Conservation (phyloP, 148 eudicot species). For the Chenopodium quinoa region DNA sequence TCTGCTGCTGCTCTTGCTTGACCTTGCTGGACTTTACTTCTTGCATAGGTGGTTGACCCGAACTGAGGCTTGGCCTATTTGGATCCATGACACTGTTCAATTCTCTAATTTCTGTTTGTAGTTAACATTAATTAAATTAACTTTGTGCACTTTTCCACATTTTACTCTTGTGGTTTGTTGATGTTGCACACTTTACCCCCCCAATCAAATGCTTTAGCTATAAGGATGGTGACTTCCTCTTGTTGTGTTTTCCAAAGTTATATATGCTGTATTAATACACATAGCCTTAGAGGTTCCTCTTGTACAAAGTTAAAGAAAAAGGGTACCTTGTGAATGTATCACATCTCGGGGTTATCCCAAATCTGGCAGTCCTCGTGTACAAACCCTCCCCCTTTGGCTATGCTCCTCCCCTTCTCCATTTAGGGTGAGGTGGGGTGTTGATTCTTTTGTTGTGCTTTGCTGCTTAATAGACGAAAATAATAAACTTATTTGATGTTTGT, state of each 20-base stretch:
- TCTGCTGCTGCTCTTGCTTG: too few species aligned
- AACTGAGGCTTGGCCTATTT: too few species aligned
- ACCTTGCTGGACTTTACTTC: too few species aligned
- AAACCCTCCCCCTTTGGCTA: not conserved
- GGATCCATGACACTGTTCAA: not conserved
- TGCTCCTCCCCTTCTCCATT: not conserved
- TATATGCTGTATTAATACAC: too few species aligned
- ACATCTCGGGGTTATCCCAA: not conserved
- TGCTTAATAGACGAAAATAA: not conserved
- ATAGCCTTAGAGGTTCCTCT: not conserved
- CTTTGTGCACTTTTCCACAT: not conserved
- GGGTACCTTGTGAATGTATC: not conserved
- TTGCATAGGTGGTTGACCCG: too few species aligned
- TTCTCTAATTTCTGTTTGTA: not conserved
- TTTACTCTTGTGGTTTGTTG: not conserved
- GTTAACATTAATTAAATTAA: not conserved
- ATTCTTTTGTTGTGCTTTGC: not conserved
- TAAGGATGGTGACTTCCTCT: not conserved
- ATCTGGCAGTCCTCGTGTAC: too few species aligned
- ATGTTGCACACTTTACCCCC: not conserved
- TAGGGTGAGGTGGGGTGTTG: not conserved
- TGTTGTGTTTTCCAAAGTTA: not conserved
- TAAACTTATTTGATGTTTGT: not conserved
- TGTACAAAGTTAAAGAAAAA: not conserved
- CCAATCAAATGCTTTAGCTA: not conserved